phyloP scores from a whole-genome alignment of 352 stramenopile genomes.

The Bremia lactucae region DNA sequence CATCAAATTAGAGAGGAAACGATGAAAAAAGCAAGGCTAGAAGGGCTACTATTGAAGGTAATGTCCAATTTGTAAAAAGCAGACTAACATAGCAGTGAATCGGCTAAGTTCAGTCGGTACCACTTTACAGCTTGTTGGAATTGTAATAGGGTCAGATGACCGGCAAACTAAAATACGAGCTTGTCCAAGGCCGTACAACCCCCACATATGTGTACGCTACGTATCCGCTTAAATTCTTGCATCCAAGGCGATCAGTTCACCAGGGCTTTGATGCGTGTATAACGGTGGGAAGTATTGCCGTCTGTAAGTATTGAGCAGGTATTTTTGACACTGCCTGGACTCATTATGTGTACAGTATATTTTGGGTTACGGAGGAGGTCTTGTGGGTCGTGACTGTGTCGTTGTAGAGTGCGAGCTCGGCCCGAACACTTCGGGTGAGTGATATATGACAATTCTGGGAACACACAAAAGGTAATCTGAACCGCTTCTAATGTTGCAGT shows the following conservation, averaged over 20 bases:
- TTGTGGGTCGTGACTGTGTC: conserved; percentile 68
- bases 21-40: no score
- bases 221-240: conserved; percentile 84
- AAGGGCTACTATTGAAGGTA: no score
- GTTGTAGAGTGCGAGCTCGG: conserved; percentile 44
- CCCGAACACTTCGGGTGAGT: conserved; percentile 36
- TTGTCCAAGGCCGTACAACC: conserved; percentile 47
- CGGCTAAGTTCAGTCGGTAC: no score
- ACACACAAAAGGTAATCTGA: not conserved
- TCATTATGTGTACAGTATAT: conserved; percentile 44
- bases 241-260: conserved; percentile 50
- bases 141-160: conserved; percentile 7
- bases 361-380: conserved; percentile 68
- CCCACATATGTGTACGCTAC: conserved; percentile 70
- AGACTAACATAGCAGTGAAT: no score
- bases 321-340: not conserved
- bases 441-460: not conserved
- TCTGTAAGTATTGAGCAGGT: not conserved
- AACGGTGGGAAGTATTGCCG: conserved; percentile 29
- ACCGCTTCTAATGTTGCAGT: conserved; percentile 15
- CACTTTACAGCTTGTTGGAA: no score
- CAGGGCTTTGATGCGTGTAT: conserved; percentile 61
- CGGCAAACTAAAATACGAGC: conserved; percentile 59
- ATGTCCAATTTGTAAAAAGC: no score
- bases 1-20: no score